These are phyloP conservation scores for Paecilomyces fulvus DNA, from an alignment of 2,329 filamentous ascomycete genomes.

Conservation along the genomic window DNA sequence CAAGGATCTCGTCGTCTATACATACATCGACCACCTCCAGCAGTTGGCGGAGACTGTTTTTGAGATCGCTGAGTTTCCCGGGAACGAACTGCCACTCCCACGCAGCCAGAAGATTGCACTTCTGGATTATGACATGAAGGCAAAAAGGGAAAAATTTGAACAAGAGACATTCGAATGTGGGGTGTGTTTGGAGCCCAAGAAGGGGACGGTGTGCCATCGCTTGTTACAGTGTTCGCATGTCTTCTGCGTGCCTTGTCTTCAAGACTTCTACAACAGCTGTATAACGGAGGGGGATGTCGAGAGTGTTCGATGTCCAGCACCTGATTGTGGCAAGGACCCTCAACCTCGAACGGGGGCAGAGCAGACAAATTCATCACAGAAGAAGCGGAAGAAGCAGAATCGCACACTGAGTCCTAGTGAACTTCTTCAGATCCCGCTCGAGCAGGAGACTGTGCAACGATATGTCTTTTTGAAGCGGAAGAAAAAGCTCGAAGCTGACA, in stretches of 20 bases:
- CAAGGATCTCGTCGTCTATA: constrained; percentile 47
- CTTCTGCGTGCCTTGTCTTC: constrained; percentile 80
- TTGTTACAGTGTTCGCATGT: constrained; percentile 82
- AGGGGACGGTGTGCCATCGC: constrained; percentile 70
- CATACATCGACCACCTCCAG: constrained; percentile 53
- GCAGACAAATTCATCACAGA: constrained; percentile 10
- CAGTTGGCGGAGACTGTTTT: constrained; percentile 50
- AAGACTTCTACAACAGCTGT: constrained; percentile 81
- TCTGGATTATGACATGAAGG: constrained; percentile 68
- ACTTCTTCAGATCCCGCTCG: constrained; percentile 66
- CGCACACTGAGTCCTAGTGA: constrained; percentile 72
- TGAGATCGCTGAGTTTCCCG: constrained; percentile 34
- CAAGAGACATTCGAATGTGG: constrained; percentile 80
- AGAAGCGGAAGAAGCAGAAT: constrained; percentile 52
- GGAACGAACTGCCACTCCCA: constrained; percentile 40
- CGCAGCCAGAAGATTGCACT: constrained; percentile 56
- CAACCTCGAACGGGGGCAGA: constrained; percentile 6
- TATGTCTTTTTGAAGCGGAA: constrained; percentile 91
- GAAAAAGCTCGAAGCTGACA: constrained; percentile 83
- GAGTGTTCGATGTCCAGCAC: constrained; percentile 69
- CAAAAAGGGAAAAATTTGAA: constrained; percentile 67
- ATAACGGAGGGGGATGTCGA: constrained; percentile 78
- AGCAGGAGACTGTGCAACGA: constrained; percentile 65
- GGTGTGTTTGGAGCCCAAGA: constrained; percentile 86
- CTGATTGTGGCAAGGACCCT: constrained; percentile 60